Conservation (phyloP, 2,329 filamentous ascomycete species). For the Colletotrichum sp. region DNA sequence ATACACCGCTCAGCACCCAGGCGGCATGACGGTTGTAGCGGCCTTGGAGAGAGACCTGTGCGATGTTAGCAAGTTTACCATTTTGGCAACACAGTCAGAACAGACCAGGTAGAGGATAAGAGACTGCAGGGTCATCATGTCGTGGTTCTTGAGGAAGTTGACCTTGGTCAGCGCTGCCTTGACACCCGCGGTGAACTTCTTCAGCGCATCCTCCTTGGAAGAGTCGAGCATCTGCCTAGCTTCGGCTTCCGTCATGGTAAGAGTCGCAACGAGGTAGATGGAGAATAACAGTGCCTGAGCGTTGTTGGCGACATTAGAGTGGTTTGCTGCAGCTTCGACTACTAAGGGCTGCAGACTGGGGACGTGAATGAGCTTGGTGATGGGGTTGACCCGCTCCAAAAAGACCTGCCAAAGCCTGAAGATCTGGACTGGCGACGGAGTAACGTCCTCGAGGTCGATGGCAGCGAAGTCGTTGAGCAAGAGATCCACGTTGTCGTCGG, state of each 20-base stretch:
- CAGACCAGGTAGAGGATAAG: conserved; percentile 62
- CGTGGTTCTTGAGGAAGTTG: conserved; percentile 64
- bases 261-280: conserved; percentile 22
- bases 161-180: conserved; percentile 54
- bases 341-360: conserved; percentile 72
- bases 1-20: conserved; percentile 66
- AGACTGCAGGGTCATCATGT: conserved; percentile 64
- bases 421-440: conserved; percentile 70
- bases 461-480: conserved; percentile 49
- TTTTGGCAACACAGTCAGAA: not conserved
- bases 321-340: conserved; percentile 64
- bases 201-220: conserved; percentile 54
- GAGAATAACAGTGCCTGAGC: conserved; percentile 24
- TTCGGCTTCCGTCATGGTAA: conserved; percentile 48
- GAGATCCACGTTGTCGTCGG: conserved; percentile 58
- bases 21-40: conserved; percentile 64
- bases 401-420: conserved; percentile 78
- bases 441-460: conserved; percentile 54
- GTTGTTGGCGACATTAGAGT: conserved; percentile 56
- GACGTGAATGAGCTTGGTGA: conserved; percentile 75
- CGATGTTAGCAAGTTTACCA: conserved; percentile 13
- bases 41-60: conserved; percentile 59
- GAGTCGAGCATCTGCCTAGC: conserved; percentile 57
- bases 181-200: conserved; percentile 56
- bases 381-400: conserved; percentile 75